Evolutionary conservation across 202 grass and related monocot species (phyloP).

Genomic region (Cymbopogon flexuosus): DNA sequence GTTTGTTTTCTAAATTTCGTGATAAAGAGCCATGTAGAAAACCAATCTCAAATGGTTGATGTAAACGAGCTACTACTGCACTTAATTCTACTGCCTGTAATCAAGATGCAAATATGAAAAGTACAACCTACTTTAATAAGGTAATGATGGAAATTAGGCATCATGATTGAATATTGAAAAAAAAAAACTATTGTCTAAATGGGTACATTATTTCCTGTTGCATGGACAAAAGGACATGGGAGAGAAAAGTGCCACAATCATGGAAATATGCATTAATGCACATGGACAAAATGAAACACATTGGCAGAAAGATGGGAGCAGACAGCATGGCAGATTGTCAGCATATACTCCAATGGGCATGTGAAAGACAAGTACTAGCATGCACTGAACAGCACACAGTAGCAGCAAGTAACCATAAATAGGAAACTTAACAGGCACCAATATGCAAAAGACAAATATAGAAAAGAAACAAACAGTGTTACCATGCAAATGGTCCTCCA

Average conservation of each 20-base stretch:
- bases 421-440: conserved; percentile 19
- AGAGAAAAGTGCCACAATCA: conserved; percentile 26
- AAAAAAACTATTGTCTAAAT: conserved; percentile 26
- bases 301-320: conserved; percentile 2
- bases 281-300: conserved; percentile 30
- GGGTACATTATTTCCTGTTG: conserved; percentile 21
- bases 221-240: conserved; percentile 30
- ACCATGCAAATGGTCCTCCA: conserved; percentile 97
- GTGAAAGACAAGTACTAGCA: conserved; percentile 31
- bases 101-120: conserved; percentile 23
- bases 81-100: background rate
- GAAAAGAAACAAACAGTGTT: conserved; percentile 28
- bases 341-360: conserved; percentile 33
- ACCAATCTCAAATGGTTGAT: background rate
- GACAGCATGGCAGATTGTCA: conserved; percentile 36
- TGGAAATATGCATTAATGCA: conserved; percentile 29
- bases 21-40: background rate
- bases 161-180: conserved; percentile 11
- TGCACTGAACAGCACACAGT: conserved; percentile 17
- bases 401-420: conserved; percentile 22
- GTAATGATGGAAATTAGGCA: background rate
- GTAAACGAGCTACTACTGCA: background rate
- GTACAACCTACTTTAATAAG: conserved; percentile 27
- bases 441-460: conserved; percentile 1
- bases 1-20: background rate